Percentiles rank a stretch among this genome's conserved stretches.
Conservation (phyloP, 1,284 basidiomycete genomes). For the Malassezia nana region DNA sequence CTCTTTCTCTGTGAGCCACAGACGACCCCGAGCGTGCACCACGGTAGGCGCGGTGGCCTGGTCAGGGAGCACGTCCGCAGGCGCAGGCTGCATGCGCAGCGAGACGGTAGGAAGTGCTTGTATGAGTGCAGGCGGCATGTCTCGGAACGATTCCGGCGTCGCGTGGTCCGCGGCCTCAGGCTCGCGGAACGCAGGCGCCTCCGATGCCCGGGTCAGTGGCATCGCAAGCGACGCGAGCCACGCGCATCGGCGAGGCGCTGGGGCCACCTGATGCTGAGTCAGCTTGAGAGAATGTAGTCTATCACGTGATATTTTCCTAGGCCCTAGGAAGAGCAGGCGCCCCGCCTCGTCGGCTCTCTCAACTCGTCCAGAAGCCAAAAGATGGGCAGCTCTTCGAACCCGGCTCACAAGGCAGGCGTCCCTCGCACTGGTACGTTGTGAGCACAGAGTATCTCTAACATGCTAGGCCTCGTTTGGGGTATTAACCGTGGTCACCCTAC, state of each 20-base stretch:
- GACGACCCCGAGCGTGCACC: slow-evolving; percentile 7
- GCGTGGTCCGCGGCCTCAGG: slow-evolving; percentile 15
- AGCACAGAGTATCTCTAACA: slow-evolving; percentile 1
- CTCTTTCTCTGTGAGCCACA: slow-evolving; percentile 31
- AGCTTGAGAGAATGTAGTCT: slow-evolving; percentile 5
- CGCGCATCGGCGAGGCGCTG: background rate
- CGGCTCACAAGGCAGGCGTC: slow-evolving; percentile 46
- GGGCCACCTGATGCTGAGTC: slow-evolving; percentile 4
- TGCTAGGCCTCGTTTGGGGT: slow-evolving; percentile 74
- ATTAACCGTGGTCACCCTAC: slow-evolving; percentile 88
- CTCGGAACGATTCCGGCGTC: slow-evolving; percentile 25
- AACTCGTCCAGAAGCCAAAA: slow-evolving; percentile 22
- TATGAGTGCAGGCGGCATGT: slow-evolving; percentile 2
- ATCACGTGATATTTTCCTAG: slow-evolving; percentile 16
- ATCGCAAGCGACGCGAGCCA: background rate
- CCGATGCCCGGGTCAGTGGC: slow-evolving; percentile 16
- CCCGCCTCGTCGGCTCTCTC: slow-evolving; percentile 18
- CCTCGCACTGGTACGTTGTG: slow-evolving; percentile 35
- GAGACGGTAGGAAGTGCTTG: background rate
- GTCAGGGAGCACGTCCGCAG: background rate
- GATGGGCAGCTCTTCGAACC: slow-evolving; percentile 45
- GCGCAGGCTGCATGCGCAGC: slow-evolving; percentile 1
- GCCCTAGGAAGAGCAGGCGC: background rate
- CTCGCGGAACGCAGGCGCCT: slow-evolving; percentile 17
- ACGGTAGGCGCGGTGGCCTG: background rate